Conservation (phyloP, 176 grass and related monocot species). For the Canna indica region DNA sequence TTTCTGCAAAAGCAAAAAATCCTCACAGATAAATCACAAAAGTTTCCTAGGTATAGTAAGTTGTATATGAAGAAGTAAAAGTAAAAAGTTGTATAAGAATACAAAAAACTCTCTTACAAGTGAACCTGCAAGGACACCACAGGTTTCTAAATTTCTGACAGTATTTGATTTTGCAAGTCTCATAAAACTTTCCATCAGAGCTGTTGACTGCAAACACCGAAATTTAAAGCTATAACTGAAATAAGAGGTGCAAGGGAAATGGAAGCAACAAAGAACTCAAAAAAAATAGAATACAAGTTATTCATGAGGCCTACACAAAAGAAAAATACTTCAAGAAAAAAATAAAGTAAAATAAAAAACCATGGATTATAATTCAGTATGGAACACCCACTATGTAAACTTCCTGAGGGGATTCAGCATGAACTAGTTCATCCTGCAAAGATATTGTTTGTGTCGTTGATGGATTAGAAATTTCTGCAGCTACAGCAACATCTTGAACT, state of each 20-base stretch:
- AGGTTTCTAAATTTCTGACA: slow-evolving; percentile 43
- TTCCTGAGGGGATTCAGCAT: slow-evolving; percentile 36
- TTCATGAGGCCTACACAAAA: background rate
- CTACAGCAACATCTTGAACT: slow-evolving; percentile 27
- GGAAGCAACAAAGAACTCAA: background rate
- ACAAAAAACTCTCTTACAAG: slow-evolving; percentile 33
- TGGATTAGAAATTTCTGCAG: slow-evolving; percentile 19
- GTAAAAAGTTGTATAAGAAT: slow-evolving; percentile 9
- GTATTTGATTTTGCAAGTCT: slow-evolving; percentile 52
- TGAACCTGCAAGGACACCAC: slow-evolving; percentile 51
- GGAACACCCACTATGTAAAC: slow-evolving; percentile 33
- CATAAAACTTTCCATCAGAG: slow-evolving; percentile 45
- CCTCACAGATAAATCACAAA: background rate
- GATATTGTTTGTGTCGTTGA: slow-evolving; percentile 22
- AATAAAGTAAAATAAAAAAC: background rate
- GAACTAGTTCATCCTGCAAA: slow-evolving; percentile 34
- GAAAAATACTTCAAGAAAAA: background rate
- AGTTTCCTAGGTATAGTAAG: background rate
- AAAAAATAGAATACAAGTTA: background rate
- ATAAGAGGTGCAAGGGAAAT: slow-evolving; percentile 4
- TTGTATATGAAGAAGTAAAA: slow-evolving; percentile 3
- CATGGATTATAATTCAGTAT: background rate
- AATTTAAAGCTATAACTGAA: background rate
- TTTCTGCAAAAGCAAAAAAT: slow-evolving; percentile 38
- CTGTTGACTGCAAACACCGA: slow-evolving; percentile 29